Percentiles rank a stretch among this genome's conserved stretches.
Evolutionary conservation across 2,329 filamentous ascomycete genomes (phyloP).

Genomic region (Penicillium sp.): DNA sequence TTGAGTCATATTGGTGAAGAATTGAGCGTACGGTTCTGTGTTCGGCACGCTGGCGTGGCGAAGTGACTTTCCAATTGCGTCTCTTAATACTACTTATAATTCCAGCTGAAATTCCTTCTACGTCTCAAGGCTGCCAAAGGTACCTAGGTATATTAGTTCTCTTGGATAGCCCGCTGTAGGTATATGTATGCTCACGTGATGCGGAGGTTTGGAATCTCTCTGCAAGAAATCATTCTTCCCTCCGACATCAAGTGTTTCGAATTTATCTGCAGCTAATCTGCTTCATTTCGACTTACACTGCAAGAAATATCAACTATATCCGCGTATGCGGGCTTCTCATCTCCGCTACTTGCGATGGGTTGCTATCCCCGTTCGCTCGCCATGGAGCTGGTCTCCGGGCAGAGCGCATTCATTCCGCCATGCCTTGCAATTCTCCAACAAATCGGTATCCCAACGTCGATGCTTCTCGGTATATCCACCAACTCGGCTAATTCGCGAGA

Average conservation of each 20-base stretch:
- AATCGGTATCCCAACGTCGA: constrained; percentile 19
- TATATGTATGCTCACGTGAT: constrained; percentile 1
- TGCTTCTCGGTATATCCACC: constrained; percentile 29
- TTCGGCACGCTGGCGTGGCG: constrained; percentile 32
- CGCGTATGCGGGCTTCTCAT: constrained; percentile 39
- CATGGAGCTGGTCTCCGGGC: constrained; percentile 27
- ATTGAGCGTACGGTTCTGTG: constrained; percentile 19
- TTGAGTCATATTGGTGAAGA: constrained; percentile 19
- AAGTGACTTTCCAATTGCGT: constrained; percentile 19
- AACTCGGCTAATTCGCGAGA: constrained; percentile 29
- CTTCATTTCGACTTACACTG: background rate
- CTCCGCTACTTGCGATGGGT: constrained; percentile 33
- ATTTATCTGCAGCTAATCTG: background rate
- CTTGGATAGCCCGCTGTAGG: too few species aligned
- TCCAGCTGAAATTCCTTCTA: background rate
- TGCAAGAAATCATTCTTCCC: background rate
- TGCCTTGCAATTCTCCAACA: constrained; percentile 16
- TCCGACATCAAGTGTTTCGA: background rate
- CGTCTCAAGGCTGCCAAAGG: background rate
- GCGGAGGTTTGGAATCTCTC: background rate
- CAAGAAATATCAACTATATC: background rate
- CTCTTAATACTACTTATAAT: background rate
- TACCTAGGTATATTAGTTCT: too few species aligned
- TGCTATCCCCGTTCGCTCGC: constrained; percentile 27
- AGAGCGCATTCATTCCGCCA: constrained; percentile 20